Percentiles rank a stretch among this genome's conserved stretches.
Evolutionary conservation across 75 land plant genomes (phyloP).

Genomic region (Sequoia sempervirens): DNA sequence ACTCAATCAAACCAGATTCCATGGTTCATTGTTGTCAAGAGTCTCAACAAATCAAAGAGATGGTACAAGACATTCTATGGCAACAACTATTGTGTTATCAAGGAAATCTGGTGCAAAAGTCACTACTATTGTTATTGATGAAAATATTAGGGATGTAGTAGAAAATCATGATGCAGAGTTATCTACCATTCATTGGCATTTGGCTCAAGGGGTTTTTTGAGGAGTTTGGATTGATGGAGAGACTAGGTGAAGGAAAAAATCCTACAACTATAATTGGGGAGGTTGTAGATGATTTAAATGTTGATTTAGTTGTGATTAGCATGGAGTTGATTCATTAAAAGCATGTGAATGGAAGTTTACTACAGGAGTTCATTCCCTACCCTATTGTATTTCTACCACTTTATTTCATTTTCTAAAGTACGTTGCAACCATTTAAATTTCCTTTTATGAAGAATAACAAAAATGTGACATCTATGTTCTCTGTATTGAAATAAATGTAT

Average conservation of each 20-base stretch:
- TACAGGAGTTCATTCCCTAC: constrained; percentile 94
- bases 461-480: not conserved
- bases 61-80: constrained; percentile 56
- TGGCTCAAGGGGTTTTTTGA: constrained; percentile 94
- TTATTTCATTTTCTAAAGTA: constrained; percentile 19
- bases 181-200: constrained; percentile 89
- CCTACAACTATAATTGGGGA: constrained; percentile 95
- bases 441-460: not conserved
- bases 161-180: constrained; percentile 76
- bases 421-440: not conserved
- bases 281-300: constrained; percentile 84
- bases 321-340: constrained; percentile 97
- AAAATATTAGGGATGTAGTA: constrained; percentile 60
- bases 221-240: constrained; percentile 84
- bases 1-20: too few species aligned
- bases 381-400: constrained; percentile 88
- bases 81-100: constrained; percentile 85
- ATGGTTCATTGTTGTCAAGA: too few species aligned
- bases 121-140: constrained; percentile 96
- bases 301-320: constrained; percentile 89
- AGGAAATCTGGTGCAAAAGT: constrained; percentile 93
- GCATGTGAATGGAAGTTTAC: constrained; percentile 85
- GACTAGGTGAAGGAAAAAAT: constrained; percentile 87
- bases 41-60: too few species aligned
- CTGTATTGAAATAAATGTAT: not conserved